Evolutionary conservation across 2,329 filamentous ascomycete species (phyloP).

Genomic region (Apiospora sp.): DNA sequence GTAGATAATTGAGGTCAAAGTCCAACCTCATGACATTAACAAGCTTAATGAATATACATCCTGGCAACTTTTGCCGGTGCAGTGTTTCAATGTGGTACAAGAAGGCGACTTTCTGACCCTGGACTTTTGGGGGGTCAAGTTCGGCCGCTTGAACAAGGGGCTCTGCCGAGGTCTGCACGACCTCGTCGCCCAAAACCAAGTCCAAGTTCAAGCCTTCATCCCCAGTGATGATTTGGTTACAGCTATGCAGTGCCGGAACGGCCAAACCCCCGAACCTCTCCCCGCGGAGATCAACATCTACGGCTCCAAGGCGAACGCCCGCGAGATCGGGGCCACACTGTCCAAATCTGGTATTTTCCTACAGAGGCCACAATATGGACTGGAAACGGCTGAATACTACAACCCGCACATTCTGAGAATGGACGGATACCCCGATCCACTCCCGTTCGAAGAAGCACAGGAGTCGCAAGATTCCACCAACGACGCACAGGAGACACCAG

Average conservation of each 20-base stretch:
- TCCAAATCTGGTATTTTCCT: not conserved
- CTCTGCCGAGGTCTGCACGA: not conserved
- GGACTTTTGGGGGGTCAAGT: not conserved
- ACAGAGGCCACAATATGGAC: not conserved
- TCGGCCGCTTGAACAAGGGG: slow-evolving; percentile 1
- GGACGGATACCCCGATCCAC: not conserved
- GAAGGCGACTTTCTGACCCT: not conserved
- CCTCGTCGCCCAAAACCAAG: not conserved
- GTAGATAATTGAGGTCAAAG: not conserved
- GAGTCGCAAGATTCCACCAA: not conserved
- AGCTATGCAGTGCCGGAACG: not conserved
- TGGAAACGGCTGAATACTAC: not conserved
- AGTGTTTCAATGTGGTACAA: not conserved
- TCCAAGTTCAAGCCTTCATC: not conserved
- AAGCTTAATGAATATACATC: not conserved
- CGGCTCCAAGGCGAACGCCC: not conserved
- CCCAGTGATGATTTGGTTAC: not conserved
- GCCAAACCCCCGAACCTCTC: not conserved
- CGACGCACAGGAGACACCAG: not conserved
- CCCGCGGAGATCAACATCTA: not conserved
- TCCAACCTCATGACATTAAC: not conserved
- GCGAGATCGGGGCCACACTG: not conserved
- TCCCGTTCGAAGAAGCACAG: not conserved
- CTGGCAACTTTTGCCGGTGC: not conserved
- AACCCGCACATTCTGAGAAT: not conserved